Base-by-base conservation (phyloP, 805 yeast species). In the Schwanniomyces sp. region DNA sequence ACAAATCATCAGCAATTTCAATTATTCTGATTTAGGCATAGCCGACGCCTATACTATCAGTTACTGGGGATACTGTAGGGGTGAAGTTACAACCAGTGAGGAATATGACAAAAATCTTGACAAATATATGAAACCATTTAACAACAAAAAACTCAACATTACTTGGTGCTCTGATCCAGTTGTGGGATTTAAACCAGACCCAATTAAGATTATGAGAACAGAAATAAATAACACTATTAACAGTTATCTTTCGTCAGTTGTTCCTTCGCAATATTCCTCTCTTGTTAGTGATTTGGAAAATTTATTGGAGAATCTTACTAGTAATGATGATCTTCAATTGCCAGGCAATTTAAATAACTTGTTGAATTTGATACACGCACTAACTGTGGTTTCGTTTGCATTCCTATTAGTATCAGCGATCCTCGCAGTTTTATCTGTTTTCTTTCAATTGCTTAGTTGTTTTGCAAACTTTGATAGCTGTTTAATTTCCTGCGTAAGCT, bases 331-430 rank as follows among this genome's bases (percentile, higher is more conserved):
- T 45, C 61, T 84, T 43, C 50, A 64, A 2, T 62, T 89, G 40
- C 94, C 96, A 1, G 70, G 74, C 3, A 67, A 73, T 25, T 63
- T 89, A 45, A 63, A 75, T 40, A 58, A 70, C 14, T 78, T 84
- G 52, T 57, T 78, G 48, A 61, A 59, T 5, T 62, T 75, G 3
- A 72, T 81, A 45, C 72, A 78, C 52, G 63, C 58, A 27, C 65
- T 82, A 10, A 78, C 84, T 2, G 75, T 76, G 52, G 81, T 87
- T 43, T 78, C 85, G 58, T 86, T 86, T 66, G 67, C 60, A 7
- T 47, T 71, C 37, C 51, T 71, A n/a, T 49, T 72, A 10, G 61
- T 64, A 1, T 64, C 64, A 1, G 64, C 66, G 3, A 61, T 62
- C 2, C 52, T 71, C 34, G 56, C 68, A 63, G 81, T 62, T 66